Evolutionary conservation across 164 flowering plant species (phyloP).

Genomic region (Umbilicus rupestris): DNA sequence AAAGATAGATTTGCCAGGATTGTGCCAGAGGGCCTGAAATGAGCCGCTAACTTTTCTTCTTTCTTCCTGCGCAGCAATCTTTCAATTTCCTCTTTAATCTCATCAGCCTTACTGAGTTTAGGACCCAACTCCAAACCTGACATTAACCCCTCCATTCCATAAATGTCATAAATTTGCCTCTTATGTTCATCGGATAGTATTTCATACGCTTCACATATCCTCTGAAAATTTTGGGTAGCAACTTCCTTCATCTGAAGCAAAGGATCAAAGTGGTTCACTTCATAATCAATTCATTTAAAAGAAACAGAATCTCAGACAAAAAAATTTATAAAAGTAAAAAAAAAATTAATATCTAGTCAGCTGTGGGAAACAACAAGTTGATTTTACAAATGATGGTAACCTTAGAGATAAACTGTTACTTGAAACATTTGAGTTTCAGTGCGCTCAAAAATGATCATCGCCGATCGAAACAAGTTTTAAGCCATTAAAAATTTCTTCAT

Average conservation of each 20-base stretch:
- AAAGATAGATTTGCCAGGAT: conserved; percentile 60
- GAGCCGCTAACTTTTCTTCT: conserved; percentile 44
- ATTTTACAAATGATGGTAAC: too few relatives aligned
- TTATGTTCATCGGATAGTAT: conserved; percentile 68
- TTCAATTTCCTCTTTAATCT: conserved; percentile 83
- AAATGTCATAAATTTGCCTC: conserved; percentile 83
- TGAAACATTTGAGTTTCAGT: too few relatives aligned
- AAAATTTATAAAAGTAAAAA: not conserved
- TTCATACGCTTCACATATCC: conserved; percentile 92
- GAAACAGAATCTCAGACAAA: too few relatives aligned
- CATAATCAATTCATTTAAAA: not conserved
- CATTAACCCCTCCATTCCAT: conserved; percentile 95
- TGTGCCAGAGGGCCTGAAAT: conserved; percentile 65
- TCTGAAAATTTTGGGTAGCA: conserved; percentile 89
- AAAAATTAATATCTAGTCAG: too few relatives aligned
- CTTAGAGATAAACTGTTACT: too few relatives aligned
- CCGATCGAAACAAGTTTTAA: too few relatives aligned
- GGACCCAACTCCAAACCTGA: conserved; percentile 93
- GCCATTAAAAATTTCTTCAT: too few relatives aligned
- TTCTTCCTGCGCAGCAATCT: conserved; percentile 51
- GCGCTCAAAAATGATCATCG: too few relatives aligned
- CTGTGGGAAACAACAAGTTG: too few relatives aligned
- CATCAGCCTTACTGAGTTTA: conserved; percentile 62
- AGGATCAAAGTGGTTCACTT: not conserved
- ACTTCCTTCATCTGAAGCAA: conserved; percentile 92